These are phyloP conservation scores for Arabidopsis lyrata DNA, from an alignment of 441 rosid genomes.

Conservation along the genomic window DNA sequence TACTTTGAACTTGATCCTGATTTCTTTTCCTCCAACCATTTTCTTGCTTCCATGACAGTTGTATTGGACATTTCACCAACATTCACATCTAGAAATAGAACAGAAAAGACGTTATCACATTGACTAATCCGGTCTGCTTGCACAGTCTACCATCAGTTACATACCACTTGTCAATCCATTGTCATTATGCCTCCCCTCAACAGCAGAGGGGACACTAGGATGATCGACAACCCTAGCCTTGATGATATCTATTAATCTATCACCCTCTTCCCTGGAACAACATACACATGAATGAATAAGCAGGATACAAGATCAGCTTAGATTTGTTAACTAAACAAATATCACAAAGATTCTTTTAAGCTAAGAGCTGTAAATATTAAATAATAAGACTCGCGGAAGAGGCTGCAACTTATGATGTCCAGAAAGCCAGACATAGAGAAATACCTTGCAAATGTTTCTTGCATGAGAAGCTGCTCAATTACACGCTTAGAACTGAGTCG, in stretches of 20 bases:
- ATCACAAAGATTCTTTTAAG: neutral
- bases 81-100: conserved; percentile 54
- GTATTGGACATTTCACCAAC: conserved; percentile 54
- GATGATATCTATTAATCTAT: conserved; percentile 68
- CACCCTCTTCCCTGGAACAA: conserved; percentile 84
- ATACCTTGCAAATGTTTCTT: conserved; percentile 87
- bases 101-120: conserved; percentile 33
- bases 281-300: conserved; percentile 37
- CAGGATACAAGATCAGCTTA: neutral
- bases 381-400: conserved; percentile 7
- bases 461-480: conserved; percentile 80
- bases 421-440: conserved; percentile 29
- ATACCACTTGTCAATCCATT: conserved; percentile 53
- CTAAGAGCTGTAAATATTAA: conserved; percentile 10
- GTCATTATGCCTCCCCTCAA: conserved; percentile 39
- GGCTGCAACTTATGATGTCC: conserved; percentile 19
- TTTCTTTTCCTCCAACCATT: conserved; percentile 85
- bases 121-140: conserved; percentile 23
- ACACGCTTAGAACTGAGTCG: conserved; percentile 56
- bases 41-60: conserved; percentile 78
- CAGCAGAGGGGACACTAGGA: conserved; percentile 45
- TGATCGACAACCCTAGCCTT: conserved; percentile 74
- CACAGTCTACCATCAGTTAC: conserved; percentile 44
- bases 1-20: conserved; percentile 60
- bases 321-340: neutral